phyloP scores from a whole-genome alignment of 345 rosid genomes.

The Linum lewisii region DNA sequence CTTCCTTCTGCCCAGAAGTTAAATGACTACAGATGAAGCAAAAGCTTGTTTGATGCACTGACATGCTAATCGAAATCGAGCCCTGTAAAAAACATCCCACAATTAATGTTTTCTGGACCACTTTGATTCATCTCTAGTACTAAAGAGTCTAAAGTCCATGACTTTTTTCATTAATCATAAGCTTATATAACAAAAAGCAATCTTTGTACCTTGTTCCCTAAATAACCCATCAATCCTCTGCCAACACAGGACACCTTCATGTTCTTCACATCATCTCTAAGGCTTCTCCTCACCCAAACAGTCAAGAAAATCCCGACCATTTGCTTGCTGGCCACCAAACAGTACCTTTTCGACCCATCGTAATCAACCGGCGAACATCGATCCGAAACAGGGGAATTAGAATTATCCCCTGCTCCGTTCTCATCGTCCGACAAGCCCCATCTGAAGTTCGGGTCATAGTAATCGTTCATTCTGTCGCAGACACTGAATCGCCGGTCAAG shows the following conservation, averaged over 20 bases:
- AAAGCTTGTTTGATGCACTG: constrained; percentile 84
- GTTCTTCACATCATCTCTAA: constrained; percentile 58
- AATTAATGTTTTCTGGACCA: background rate
- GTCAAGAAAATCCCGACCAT: constrained; percentile 97
- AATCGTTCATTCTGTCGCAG: constrained; percentile 36
- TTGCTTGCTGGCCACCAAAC: constrained; percentile 90
- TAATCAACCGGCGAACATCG: constrained; percentile 34
- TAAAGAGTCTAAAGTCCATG: background rate
- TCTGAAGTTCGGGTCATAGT: constrained; percentile 53
- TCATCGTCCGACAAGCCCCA: constrained; percentile 87
- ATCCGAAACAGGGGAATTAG: constrained; percentile 33
- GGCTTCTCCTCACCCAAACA: constrained; percentile 83
- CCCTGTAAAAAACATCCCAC: constrained; percentile 48
- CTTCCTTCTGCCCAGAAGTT: constrained; percentile 97
- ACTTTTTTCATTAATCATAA: background rate
- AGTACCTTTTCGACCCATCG: constrained; percentile 48
- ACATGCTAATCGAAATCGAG: constrained; percentile 95
- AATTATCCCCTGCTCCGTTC: constrained; percentile 37
- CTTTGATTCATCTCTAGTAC: background rate
- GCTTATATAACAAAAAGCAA: background rate
- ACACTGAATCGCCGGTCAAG: constrained; percentile 70
- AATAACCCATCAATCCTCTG: constrained; percentile 99
- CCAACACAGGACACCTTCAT: constrained; percentile 96
- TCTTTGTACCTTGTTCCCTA: constrained; percentile 77
- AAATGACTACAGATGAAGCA: constrained; percentile 96